phyloP scores from a whole-genome alignment of 371 early-diverging fungal genomes.

The Mucor ambiguus region DNA sequence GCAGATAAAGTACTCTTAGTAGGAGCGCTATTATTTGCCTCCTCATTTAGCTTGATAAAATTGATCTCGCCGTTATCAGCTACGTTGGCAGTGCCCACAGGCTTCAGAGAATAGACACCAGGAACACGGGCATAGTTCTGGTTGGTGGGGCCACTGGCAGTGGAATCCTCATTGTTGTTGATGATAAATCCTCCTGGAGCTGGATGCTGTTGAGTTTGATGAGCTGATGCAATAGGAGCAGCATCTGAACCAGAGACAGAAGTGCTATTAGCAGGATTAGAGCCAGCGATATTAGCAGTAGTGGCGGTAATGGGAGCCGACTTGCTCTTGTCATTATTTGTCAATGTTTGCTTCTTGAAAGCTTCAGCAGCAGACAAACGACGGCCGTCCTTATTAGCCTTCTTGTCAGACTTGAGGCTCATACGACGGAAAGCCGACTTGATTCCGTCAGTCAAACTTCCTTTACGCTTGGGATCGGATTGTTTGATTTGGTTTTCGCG shows the following conservation, averaged over 20 bases:
- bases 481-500: not conserved
- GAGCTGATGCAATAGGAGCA: not conserved
- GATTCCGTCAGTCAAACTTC: not conserved
- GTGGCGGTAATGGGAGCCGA: not conserved
- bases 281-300: not conserved
- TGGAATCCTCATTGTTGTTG: not conserved
- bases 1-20: not conserved
- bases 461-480: not conserved
- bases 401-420: not conserved
- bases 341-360: constrained; percentile 7
- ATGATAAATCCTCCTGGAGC: not conserved
- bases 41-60: constrained; percentile 1
- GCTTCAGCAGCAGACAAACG: constrained; percentile 18
- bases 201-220: not conserved
- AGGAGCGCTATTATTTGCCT: not conserved
- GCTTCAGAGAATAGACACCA: constrained; percentile 4
- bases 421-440: constrained; percentile 14
- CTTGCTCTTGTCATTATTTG: not conserved
- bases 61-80: not conserved
- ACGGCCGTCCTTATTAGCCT: not conserved
- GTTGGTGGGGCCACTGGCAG: not conserved
- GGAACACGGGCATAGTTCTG: constrained; percentile 1
- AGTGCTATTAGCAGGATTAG: not conserved
- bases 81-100: constrained; percentile 1
- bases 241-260: not conserved